Evolutionary conservation across 208 protist species (phyloP).

Genomic region (Spongospora subterranea): DNA sequence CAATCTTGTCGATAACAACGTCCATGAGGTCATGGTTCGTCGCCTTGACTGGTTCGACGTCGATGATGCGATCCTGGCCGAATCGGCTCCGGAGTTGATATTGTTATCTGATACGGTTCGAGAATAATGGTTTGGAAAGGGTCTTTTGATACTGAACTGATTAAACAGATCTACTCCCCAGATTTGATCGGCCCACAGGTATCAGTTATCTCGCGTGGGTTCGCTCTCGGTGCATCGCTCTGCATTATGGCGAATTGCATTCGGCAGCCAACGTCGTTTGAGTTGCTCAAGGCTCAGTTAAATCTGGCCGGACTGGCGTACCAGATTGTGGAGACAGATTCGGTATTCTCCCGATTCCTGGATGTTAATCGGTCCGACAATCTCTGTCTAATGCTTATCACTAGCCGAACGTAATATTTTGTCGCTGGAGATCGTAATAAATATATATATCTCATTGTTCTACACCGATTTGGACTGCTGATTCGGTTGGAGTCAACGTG

Average conservation of each 20-base stretch:
- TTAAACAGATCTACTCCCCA: conserved; percentile 14
- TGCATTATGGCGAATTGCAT: conserved; percentile 27
- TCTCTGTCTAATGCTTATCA: no score
- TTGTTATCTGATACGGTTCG: not conserved
- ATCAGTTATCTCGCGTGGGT: not conserved
- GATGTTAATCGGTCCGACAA: not conserved
- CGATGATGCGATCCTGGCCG: conserved; percentile 5
- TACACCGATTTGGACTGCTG: no score
- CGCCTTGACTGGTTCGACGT: conserved; percentile 1
- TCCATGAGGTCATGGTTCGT: not conserved
- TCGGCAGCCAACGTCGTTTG: not conserved
- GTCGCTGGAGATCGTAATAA: no score
- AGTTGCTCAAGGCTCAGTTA: not conserved
- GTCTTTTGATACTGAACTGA: not conserved
- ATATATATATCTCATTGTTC: no score
- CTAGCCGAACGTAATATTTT: no score
- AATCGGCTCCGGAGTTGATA: not conserved
- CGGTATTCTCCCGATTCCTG: not conserved
- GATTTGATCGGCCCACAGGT: conserved; percentile 33
- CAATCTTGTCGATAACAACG: conserved; percentile 35
- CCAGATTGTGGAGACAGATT: not conserved
- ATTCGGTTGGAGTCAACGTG: no score
- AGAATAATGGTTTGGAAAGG: not conserved
- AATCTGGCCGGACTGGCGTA: not conserved
- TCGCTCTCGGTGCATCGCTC: not conserved